Evolutionary conservation across 208 protist species (phyloP), one percentile per base, ranked within the genome.

Genomic region (Acanthamoeba healyi): DNA sequence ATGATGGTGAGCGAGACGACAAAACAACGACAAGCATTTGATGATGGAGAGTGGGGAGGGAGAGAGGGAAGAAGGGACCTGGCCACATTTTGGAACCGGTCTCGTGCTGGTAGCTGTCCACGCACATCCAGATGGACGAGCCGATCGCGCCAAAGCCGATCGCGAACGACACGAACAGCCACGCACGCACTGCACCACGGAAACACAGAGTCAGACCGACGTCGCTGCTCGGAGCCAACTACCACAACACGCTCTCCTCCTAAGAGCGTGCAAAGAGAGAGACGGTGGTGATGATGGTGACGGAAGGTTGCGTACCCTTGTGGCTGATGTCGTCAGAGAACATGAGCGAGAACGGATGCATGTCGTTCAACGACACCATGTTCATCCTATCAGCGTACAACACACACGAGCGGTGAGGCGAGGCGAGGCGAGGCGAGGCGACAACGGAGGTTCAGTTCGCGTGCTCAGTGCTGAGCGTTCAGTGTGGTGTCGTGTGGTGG

Each of bases 311-410:
- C 70, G 32, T 49, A 79, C 70, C 70, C 29, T 79, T 54, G 26
- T 87, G 42, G 79, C 79, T 87, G 15, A 87, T 61, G 46, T 87
- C 79, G 1, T 87, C 79, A 2, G 79, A 87, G n/a, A 87, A 87
- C 46, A 79, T 79, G 70, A 87, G 29, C 32, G 79, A 54, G 42
- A 63, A 61, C 29, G 42, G 42, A 24, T 61, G 79, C 51, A 87
- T 54, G 79, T 87, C 79, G 29, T 61, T 61, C 79, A 87, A 36
- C 9, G 79, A 87, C 46, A 87, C 79, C 79, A 87, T 87, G 79
- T 87, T 87, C 79, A 87, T 87, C 79, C 79, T 87, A 22, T 22
- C 34, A 82, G 72, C 19, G 9, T 15, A 82, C 72, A 26, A 26
- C 34, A 29, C 34, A 82, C 38, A 46, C 12, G 29, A 82, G n/a